A percentile compares a stretch with the other conserved stretches of the same genome.
phyloP scores from a whole-genome alignment of 306 rosid genomes.

The Arachis stenosperma region DNA sequence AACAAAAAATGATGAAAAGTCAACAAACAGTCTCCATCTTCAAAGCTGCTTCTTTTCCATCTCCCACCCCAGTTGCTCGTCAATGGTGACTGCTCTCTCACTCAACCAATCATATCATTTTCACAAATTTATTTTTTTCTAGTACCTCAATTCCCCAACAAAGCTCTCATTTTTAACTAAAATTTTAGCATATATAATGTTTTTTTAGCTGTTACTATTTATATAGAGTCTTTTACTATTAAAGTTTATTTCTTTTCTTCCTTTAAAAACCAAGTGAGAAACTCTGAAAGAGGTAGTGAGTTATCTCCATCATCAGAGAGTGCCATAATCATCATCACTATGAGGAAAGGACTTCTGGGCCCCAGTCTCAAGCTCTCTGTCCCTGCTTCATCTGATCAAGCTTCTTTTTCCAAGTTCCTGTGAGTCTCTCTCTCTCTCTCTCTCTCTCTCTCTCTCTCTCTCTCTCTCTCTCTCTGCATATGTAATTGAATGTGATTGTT shows the following conservation, averaged over 20 bases:
- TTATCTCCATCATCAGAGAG: constrained; percentile 27
- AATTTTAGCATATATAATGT: not conserved
- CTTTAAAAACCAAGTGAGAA: constrained; percentile 27
- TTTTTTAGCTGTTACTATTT: not conserved
- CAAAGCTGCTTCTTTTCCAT: constrained; percentile 16
- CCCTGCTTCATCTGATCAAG: constrained; percentile 65
- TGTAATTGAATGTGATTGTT: constrained; percentile 30
- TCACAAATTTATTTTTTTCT: constrained; percentile 3
- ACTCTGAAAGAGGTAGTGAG: constrained; percentile 2
- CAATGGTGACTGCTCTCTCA: constrained; percentile 48
- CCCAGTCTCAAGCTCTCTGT: constrained; percentile 71
- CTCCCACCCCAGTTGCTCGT: constrained; percentile 16
- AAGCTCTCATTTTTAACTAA: constrained; percentile 10
- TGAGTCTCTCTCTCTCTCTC: constrained; percentile 44
- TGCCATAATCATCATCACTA: constrained; percentile 51
- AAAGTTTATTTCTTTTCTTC: constrained; percentile 1
- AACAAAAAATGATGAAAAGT: constrained; percentile 37
- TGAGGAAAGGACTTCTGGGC: constrained; percentile 67
- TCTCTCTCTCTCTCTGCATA: constrained; percentile 1
- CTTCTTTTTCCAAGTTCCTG: constrained; percentile 73
- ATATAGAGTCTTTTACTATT: not conserved
- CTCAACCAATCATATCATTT: constrained; percentile 44
- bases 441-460: constrained; percentile 13
- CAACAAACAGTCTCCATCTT: constrained; percentile 41
- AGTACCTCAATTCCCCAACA: not conserved